Conservation (phyloP, 768 basidiomycete genomes). For the Amanita phalloides region DNA sequence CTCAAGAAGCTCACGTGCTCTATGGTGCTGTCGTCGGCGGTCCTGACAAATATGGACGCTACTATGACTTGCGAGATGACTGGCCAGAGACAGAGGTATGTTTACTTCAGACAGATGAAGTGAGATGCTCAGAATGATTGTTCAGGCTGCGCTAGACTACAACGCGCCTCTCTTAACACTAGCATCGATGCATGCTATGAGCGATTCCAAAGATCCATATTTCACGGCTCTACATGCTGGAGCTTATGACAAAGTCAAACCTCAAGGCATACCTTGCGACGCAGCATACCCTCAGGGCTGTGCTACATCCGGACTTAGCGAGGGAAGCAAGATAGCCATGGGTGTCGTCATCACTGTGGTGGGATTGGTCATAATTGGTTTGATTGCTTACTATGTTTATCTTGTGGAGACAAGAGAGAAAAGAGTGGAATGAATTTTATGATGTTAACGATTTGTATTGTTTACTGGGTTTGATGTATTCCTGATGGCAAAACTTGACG, state of each 20-base stretch:
- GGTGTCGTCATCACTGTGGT: constrained; percentile 54
- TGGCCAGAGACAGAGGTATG: constrained; percentile 83
- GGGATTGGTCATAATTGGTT: constrained; percentile 44
- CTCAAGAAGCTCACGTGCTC: constrained; percentile 61
- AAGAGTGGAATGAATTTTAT: background rate
- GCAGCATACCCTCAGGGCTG: constrained; percentile 50
- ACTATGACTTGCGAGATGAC: constrained; percentile 79
- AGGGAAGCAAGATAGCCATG: constrained; percentile 56
- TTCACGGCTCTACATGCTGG: constrained; percentile 65
- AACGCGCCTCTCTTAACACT: constrained; percentile 86
- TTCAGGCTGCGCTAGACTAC: constrained; percentile 74
- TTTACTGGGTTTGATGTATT: background rate
- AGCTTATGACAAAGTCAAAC: constrained; percentile 48
- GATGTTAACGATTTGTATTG: background rate
- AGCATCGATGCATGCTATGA: constrained; percentile 66
- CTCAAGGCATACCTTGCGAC: constrained; percentile 71
- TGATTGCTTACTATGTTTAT: constrained; percentile 28
- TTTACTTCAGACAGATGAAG: background rate
- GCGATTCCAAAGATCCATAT: constrained; percentile 60
- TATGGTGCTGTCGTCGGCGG: constrained; percentile 90
- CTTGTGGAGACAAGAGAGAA: constrained; percentile 7
- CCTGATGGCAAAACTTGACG: constrained; percentile 3
- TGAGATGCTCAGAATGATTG: background rate
- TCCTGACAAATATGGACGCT: constrained; percentile 65
- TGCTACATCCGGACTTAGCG: constrained; percentile 40